Evolutionary conservation across 2,329 filamentous ascomycete species (phyloP), one percentile per base, ranked within the genome.

Genomic region (Phyllosticta citrichinensis): DNA sequence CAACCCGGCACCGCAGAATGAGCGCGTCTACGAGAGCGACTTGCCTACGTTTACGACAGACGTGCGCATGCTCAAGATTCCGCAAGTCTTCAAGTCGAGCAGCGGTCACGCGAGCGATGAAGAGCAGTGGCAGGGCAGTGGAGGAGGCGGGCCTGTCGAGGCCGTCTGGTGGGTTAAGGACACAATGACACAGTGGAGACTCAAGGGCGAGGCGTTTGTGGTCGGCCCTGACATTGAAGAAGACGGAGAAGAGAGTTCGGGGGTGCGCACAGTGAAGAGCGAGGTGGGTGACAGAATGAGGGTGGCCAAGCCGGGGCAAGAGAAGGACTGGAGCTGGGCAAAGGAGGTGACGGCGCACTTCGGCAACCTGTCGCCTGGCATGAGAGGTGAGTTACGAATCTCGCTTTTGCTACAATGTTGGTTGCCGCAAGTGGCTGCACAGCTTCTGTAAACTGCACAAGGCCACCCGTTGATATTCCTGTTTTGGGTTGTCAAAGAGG

Each of bases 41-140:
- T 77, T 93, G 66, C 82, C 88, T 2, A 87, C 88, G 0, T 87
- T 97, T 69, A 96, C 93, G 0, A 96, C 91, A 0, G 94, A 97
- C 73, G 84, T 83, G 9, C 84, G 93, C 54, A 96, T 95, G 90
- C 82, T 86, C 63, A 97, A 97, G 78, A 79, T 88, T 0, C 77
- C 79, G 2, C 87, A 97, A 73, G 74, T 97, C 3, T 83, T 86
- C 64, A 77, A 75, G 5, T 79, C 75, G 5, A 77, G 76, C 11
- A 71, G 74, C 24, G 79, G 76, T 8, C 74, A 79, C 57, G 79
- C 79, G 6, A 71, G 75, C 33, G 73, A 74, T 35, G 70, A 68
- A 5, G 76, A 67, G 65, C 78, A 74, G 63, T 67, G 70, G 50
- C 70, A 74, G 63, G 77, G 84, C 60, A 80, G 79, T 64, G 85